phyloP scores from a whole-genome alignment of 768 basidiomycete genomes.

The Termitomyces titanicus region DNA sequence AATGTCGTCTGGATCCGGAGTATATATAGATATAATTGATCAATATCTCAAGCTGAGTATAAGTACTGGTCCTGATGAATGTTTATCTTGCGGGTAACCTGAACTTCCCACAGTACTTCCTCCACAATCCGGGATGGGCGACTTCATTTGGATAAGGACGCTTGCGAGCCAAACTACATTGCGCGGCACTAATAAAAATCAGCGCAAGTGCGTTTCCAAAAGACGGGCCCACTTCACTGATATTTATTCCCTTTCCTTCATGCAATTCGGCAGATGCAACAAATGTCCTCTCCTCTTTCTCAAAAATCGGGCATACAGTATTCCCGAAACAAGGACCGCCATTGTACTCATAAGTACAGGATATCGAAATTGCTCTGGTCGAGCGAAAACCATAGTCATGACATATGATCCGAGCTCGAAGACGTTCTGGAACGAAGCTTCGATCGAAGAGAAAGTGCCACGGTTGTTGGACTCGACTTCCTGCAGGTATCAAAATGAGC shows the following conservation, averaged over 20 bases:
- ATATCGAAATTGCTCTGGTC: constrained; percentile 25
- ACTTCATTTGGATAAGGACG: no score
- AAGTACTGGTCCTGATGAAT: no score
- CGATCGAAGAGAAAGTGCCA: constrained; percentile 24
- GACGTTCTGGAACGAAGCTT: constrained; percentile 24
- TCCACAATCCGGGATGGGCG: no score
- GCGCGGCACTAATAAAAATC: neutral
- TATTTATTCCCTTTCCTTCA: neutral
- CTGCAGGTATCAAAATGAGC: constrained; percentile 1
- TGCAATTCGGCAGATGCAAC: constrained; percentile 14
- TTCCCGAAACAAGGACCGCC: constrained; percentile 14
- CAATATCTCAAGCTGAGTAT: no score
- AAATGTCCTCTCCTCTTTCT: constrained; percentile 22
- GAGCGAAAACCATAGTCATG: constrained; percentile 20
- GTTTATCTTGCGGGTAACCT: no score
- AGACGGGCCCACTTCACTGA: neutral
- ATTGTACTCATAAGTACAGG: constrained; percentile 19
- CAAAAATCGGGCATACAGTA: constrained; percentile 18
- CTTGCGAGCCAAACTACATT: neutral
- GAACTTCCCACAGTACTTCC: no score
- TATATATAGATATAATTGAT: no score
- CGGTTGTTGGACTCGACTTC: constrained; percentile 17
- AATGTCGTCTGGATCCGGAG: no score
- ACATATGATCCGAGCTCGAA: constrained; percentile 23
- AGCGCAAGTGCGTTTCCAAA: neutral